Evolutionary conservation across 306 rosid genomes (phyloP), one percentile per base, ranked within the genome.

Genomic region (Cicer yamashitae): DNA sequence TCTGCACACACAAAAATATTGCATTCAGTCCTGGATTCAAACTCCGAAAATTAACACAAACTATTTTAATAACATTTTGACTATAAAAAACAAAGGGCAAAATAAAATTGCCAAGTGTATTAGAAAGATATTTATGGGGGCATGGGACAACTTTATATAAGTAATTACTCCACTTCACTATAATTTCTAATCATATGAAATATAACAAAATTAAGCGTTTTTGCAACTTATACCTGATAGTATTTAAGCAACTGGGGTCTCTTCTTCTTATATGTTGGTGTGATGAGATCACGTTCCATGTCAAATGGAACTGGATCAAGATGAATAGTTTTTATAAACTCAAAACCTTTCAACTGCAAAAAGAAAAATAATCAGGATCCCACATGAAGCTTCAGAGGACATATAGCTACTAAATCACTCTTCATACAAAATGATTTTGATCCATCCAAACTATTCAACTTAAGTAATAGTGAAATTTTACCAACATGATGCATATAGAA

Each of bases 301-400:
- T 90, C 99, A 73, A 94, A 94, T 54, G 93, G 96, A 74, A 71
- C 86, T 1, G 99, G 98, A 8, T 94, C 98, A n/a, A 94, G 89
- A 83, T 92, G 96, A 76, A 94, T 82, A 15, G 70, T 87, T 87
- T 66, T 88, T 40, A 94, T 77, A 73, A 81, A 68, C 87, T 94
- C 98, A 77, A 87, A 94, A 76, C 99, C 97, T 87, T 92, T 94
- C 79, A 94, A 82, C 99, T 94, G 91, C 82, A 84, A 20, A 64
- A 78, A 80, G 74, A 25, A 71, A 6, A 64, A n/a, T 56, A 40
- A 70, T 70, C 40, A 73, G 53, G 22, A 81, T 74, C 48, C 40
- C 40, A 6, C 53, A 66, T 65, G 25, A 30, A 59, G 10, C 40
- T 59, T 30, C 8, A 25, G 8, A 40, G n/a, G 14, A 25, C 37